These are phyloP conservation scores for Candida xyloterini DNA, from an alignment of 805 yeast species.

Conservation along the genomic window DNA sequence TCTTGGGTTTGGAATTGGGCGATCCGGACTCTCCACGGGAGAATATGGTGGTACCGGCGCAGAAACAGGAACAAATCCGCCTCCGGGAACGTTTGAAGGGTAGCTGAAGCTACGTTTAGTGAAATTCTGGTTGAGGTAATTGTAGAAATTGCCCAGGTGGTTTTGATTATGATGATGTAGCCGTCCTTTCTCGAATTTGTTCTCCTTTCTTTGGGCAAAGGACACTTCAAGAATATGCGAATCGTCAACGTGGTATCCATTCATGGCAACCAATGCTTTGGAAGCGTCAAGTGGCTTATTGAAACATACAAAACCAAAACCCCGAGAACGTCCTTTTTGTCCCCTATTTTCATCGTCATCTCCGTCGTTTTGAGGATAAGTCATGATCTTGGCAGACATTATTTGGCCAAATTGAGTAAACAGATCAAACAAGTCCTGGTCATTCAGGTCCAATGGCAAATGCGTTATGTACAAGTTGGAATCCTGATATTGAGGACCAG, in stretches of 20 bases:
- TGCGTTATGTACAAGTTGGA: constrained; percentile 72
- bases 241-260: constrained; percentile 43
- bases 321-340: constrained; percentile 48
- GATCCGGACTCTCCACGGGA: constrained; percentile 5
- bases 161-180: constrained; percentile 36
- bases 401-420: constrained; percentile 50
- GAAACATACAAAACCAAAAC: constrained; percentile 81
- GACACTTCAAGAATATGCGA: constrained; percentile 45
- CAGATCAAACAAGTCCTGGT: constrained; percentile 45
- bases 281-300: constrained; percentile 64
- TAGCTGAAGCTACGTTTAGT: constrained; percentile 16
- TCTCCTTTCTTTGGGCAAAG: constrained; percentile 72
- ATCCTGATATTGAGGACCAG: constrained; percentile 55
- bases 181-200: constrained; percentile 38
- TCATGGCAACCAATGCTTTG: constrained; percentile 63
- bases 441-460: constrained; percentile 53
- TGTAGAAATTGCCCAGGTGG: constrained; percentile 30
- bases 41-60: constrained; percentile 3
- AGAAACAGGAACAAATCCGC: constrained; percentile 3
- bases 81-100: constrained; percentile 4
- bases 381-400: constrained; percentile 54
- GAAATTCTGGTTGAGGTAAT: constrained; percentile 22
- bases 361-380: constrained; percentile 38
- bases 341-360: constrained; percentile 3
- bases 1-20: constrained; percentile 11